These are phyloP conservation scores for Sarcodon sp. DNA, from an alignment of 768 basidiomycete genomes.

Conservation along the genomic window DNA sequence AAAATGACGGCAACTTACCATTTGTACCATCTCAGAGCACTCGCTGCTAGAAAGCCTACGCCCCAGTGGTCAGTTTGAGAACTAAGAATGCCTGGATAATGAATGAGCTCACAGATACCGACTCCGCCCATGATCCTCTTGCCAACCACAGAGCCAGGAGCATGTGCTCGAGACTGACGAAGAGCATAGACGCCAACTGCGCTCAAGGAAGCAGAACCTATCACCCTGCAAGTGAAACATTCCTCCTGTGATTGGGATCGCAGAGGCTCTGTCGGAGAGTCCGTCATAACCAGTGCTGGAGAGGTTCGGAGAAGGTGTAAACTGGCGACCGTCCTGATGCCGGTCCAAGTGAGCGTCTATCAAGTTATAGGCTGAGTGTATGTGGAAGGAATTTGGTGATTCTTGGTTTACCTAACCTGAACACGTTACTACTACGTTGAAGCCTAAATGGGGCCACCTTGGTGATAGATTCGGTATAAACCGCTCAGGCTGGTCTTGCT, in stretches of 20 bases:
- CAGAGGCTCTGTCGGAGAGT: background rate
- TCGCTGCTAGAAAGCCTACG: background rate
- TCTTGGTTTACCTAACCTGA: no score
- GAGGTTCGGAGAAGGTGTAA: no score
- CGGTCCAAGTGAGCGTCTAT: no score
- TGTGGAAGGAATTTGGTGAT: no score
- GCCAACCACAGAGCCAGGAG: conserved; percentile 46
- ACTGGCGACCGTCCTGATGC: no score
- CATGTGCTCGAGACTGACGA: conserved; percentile 44
- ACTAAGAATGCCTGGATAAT: background rate
- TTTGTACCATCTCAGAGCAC: background rate
- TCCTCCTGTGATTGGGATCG: conserved; percentile 19
- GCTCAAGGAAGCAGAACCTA: conserved; percentile 52
- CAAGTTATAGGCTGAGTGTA: no score
- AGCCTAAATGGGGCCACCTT: no score
- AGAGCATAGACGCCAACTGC: conserved; percentile 58
- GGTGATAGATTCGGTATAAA: no score
- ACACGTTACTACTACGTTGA: no score
- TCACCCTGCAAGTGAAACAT: conserved; percentile 58
- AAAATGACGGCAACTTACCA: background rate
- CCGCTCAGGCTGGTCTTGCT: no score
- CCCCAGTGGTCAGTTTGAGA: background rate
- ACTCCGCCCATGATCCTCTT: conserved; percentile 50
- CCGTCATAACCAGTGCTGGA: no score
- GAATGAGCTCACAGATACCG: conserved; percentile 34